A percentile compares a stretch with the other conserved stretches of the same genome.
Conservation (phyloP, 257 asterid species). For the Salvia rosmarinus region DNA sequence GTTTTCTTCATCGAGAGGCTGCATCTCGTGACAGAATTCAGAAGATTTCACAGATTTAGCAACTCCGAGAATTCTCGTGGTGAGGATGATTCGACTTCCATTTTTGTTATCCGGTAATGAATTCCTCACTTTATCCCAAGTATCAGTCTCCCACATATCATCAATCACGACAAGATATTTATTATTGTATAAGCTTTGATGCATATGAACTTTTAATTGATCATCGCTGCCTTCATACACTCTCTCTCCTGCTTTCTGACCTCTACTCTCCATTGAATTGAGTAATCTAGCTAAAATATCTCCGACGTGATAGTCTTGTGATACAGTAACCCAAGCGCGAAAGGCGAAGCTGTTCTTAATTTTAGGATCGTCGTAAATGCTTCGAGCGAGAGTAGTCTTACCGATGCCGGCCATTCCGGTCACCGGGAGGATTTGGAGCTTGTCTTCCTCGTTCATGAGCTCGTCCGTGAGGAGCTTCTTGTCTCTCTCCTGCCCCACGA, state of each 20-base stretch:
- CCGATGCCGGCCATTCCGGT: slow-evolving; percentile 47
- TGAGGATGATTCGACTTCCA: slow-evolving; percentile 42
- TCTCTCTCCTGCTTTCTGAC: slow-evolving; percentile 25
- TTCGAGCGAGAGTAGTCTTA: slow-evolving; percentile 46
- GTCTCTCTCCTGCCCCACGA: slow-evolving; percentile 23
- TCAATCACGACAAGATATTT: slow-evolving; percentile 43
- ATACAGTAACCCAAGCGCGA: slow-evolving; percentile 46
- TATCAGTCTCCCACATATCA: slow-evolving; percentile 40
- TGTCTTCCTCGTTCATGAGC: not conserved
- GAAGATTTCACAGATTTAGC: slow-evolving; percentile 22
- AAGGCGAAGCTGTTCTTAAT: slow-evolving; percentile 13
- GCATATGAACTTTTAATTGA: not conserved
- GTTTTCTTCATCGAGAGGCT: slow-evolving; percentile 22
- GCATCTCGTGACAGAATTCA: slow-evolving; percentile 10
- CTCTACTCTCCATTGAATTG: slow-evolving; percentile 26
- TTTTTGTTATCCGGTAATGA: slow-evolving; percentile 37
- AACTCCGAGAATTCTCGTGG: slow-evolving; percentile 25
- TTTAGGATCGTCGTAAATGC: slow-evolving; percentile 27
- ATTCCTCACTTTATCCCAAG: slow-evolving; percentile 30
- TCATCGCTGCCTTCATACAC: slow-evolving; percentile 17
- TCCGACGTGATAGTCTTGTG: slow-evolving; percentile 25
- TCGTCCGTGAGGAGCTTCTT: not conserved
- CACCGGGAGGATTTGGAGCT: slow-evolving; percentile 29
- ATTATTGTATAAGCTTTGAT: slow-evolving; percentile 20
- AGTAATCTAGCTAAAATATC: slow-evolving; percentile 35